Percentiles rank a stretch among this genome's conserved stretches.
Conservation (phyloP, 176 grass and related monocot genomes). For the Lolium rigidum region DNA sequence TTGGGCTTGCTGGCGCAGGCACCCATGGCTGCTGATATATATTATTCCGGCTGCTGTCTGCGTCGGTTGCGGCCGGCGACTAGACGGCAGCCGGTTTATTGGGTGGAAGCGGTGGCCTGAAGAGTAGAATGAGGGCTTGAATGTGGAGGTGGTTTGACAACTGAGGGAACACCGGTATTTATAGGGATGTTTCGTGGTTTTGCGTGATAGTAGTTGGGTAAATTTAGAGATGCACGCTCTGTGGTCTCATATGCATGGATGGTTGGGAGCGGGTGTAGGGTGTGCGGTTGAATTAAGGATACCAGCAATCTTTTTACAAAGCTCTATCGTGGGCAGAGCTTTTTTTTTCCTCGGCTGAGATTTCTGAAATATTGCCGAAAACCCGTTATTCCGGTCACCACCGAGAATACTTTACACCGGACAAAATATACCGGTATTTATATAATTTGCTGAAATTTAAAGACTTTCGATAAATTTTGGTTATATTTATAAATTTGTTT, state of each 20-base stretch:
- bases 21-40: conserved; percentile 52
- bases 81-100: conserved; percentile 20
- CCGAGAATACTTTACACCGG: too few species aligned
- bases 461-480: too few species aligned
- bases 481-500: too few species aligned
- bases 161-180: not conserved
- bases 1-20: conserved; percentile 62
- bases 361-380: too few species aligned
- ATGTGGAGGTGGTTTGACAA: conserved; percentile 47
- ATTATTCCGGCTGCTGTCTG: conserved; percentile 4
- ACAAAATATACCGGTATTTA: too few species aligned
- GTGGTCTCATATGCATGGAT: not conserved
- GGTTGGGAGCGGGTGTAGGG: not conserved
- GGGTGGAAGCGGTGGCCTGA: not conserved
- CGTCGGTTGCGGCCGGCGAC: not conserved
- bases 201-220: not conserved
- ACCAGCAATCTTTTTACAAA: too few species aligned
- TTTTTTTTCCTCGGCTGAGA: too few species aligned
- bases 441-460: too few species aligned
- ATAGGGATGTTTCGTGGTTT: not conserved
- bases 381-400: too few species aligned
- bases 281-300: too few species aligned
- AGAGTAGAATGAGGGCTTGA: conserved; percentile 4
- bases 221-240: not conserved
- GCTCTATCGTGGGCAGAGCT: too few species aligned